These are phyloP conservation scores for Suhomyces prunicola DNA, from an alignment of 805 yeast species.

Conservation along the genomic window DNA sequence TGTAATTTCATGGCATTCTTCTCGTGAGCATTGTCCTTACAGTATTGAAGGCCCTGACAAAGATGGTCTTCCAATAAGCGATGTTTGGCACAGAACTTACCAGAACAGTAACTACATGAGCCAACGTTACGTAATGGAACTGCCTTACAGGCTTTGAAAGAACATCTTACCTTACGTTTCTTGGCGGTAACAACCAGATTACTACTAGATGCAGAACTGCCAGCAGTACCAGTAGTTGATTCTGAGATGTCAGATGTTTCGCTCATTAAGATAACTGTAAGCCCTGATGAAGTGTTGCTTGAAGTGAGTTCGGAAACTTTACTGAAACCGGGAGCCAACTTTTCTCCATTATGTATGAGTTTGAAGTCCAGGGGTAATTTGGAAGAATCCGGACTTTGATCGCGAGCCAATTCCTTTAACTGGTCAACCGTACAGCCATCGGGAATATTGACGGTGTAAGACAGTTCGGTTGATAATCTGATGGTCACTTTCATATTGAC, in stretches of 20 bases:
- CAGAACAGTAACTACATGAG: conserved; percentile 79
- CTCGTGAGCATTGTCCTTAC: conserved; percentile 81
- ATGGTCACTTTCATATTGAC: conserved; percentile 46
- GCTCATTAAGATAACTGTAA: conserved; percentile 25
- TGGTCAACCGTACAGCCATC: conserved; percentile 52
- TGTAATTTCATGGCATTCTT: conserved; percentile 80
- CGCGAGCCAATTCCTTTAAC: conserved; percentile 44
- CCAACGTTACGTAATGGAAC: conserved; percentile 70
- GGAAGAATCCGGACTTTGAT: conserved; percentile 26
- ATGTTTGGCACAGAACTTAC: conserved; percentile 84
- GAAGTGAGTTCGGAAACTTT: conserved; percentile 10
- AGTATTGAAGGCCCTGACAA: conserved; percentile 72
- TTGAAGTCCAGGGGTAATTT: conserved; percentile 37
- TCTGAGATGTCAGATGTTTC: conserved; percentile 25
- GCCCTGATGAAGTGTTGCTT: conserved; percentile 7
- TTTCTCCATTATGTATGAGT: conserved; percentile 38
- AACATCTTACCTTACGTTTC: conserved; percentile 45
- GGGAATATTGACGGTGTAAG: conserved; percentile 48
- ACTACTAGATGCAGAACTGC: conserved; percentile 6
- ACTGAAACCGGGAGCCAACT: conserved; percentile 28
- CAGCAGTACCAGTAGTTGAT: conserved; percentile 8
- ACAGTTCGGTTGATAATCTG: conserved; percentile 44
- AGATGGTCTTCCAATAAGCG: conserved; percentile 80
- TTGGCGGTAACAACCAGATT: conserved; percentile 16
- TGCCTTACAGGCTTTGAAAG: conserved; percentile 59